Conservation (phyloP, 495 filamentous ascomycete genomes). For the Lophium mytilinum region DNA sequence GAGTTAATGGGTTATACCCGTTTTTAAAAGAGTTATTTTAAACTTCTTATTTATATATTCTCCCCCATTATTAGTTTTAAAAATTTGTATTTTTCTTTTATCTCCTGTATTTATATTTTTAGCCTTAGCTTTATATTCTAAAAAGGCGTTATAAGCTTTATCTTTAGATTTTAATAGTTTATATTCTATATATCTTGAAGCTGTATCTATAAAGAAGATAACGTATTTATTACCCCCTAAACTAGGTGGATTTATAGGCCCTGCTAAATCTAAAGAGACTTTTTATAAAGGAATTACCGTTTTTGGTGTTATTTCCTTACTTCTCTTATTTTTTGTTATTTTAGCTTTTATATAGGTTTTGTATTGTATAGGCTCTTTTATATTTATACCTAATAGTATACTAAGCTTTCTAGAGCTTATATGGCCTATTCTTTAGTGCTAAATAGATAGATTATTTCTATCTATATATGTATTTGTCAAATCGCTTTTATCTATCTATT, state of each 20-base stretch:
- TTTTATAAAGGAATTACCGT: not conserved
- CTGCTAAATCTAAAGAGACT: not conserved
- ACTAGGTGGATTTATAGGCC: not conserved
- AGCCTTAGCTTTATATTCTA: not conserved
- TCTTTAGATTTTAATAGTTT: not conserved
- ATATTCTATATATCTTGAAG: not conserved
- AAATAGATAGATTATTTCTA: not conserved
- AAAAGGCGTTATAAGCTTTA: not conserved
- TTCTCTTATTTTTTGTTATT: not conserved
- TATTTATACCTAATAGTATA: not conserved
- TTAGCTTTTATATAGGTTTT: not conserved
- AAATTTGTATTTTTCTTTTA: no score
- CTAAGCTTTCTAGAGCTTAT: not conserved
- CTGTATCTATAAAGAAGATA: not conserved
- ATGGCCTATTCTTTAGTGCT: not conserved
- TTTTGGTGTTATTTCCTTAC: not conserved
- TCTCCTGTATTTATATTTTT: no score
- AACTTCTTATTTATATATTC: not conserved
- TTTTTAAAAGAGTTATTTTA: not conserved
- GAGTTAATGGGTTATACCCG: not conserved
- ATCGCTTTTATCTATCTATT: not conserved
- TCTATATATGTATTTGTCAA: not conserved
- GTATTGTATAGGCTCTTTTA: not conserved
- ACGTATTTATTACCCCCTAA: not conserved
- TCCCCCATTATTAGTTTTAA: not conserved